Conservation (phyloP, 2,329 filamentous ascomycete genomes). For the Aspergillus texensis region DNA sequence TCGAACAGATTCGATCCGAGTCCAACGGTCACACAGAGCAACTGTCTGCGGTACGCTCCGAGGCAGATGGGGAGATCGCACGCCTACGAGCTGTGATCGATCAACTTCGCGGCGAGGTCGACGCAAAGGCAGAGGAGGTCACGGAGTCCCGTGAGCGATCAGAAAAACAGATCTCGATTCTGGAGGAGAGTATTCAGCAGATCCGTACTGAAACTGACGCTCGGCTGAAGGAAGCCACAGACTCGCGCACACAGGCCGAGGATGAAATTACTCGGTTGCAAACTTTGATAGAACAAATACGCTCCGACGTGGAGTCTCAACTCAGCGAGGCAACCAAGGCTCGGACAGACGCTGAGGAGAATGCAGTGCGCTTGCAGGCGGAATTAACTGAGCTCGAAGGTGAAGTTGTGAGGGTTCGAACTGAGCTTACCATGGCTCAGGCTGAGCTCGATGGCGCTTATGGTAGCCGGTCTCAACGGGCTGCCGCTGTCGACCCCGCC, state of each 20-base stretch:
- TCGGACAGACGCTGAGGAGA: conserved; percentile 38
- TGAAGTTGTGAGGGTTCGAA: conserved; percentile 67
- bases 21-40: conserved; percentile 20
- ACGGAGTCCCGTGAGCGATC: conserved; percentile 31
- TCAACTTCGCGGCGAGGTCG: conserved; percentile 34
- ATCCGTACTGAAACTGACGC: conserved; percentile 26
- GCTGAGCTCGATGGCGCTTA: conserved; percentile 95
- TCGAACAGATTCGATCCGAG: conserved; percentile 21
- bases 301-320: conserved; percentile 35
- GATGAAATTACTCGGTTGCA: conserved; percentile 25
- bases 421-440: conserved; percentile 84
- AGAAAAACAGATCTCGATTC: conserved; percentile 29
- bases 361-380: conserved; percentile 46
- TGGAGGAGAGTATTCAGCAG: conserved; percentile 30
- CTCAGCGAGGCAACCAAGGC: conserved; percentile 32
- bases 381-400: conserved; percentile 60
- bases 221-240: conserved; percentile 25
- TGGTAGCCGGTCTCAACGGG: conserved; percentile 70
- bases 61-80: conserved; percentile 29
- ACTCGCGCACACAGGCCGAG: conserved; percentile 23
- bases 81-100: conserved; percentile 34
- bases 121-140: conserved; percentile 21
- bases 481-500: conserved; percentile 62
- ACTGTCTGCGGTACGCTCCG: conserved; percentile 20
- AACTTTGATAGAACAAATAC: conserved; percentile 34